A percentile compares a stretch with the other conserved stretches of the same genome.
Conservation (phyloP, 2,329 filamentous ascomycete genomes). For the Metarhizium brunneum region DNA sequence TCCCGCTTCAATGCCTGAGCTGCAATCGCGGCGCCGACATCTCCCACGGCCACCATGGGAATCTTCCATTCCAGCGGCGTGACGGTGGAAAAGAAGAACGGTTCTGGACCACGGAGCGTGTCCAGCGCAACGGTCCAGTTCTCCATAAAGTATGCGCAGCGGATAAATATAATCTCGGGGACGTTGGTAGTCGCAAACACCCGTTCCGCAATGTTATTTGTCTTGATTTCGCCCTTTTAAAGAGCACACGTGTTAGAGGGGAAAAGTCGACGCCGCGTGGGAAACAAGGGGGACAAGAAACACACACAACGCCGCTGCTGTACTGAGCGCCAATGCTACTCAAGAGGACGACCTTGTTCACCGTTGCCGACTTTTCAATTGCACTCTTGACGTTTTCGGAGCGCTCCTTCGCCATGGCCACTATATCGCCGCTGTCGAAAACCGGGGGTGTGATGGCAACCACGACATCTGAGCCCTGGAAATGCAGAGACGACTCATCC, state of each 20-base stretch:
- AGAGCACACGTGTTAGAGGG: not conserved
- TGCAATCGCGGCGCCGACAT: conserved; percentile 17
- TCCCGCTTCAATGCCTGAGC: conserved; percentile 13
- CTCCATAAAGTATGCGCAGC: conserved; percentile 29
- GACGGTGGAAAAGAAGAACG: conserved; percentile 25
- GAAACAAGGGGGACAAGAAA: not conserved
- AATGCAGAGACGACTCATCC: conserved; percentile 20
- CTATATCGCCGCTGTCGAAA: conserved; percentile 15
- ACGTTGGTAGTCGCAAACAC: conserved; percentile 10
- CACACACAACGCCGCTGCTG: conserved; percentile 19
- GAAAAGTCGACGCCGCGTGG: not conserved
- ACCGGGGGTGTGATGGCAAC: conserved; percentile 22
- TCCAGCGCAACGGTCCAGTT: conserved; percentile 23
- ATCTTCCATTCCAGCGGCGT: conserved; percentile 22
- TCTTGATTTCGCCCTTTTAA: conserved; percentile 25
- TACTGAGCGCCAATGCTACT: conserved; percentile 24
- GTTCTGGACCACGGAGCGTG: conserved; percentile 14
- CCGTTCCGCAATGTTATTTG: conserved; percentile 24
- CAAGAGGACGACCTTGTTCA: conserved; percentile 22
- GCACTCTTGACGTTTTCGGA: conserved; percentile 21
- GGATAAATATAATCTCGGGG: conserved; percentile 19
- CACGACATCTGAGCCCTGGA: conserved; percentile 19
- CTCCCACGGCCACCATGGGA: conserved; percentile 20
- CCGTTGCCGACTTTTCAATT: conserved; percentile 12
- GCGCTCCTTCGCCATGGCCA: conserved; percentile 9